These are phyloP conservation scores for Dryas octopetala DNA, from an alignment of 306 rosid genomes.

Conservation along the genomic window DNA sequence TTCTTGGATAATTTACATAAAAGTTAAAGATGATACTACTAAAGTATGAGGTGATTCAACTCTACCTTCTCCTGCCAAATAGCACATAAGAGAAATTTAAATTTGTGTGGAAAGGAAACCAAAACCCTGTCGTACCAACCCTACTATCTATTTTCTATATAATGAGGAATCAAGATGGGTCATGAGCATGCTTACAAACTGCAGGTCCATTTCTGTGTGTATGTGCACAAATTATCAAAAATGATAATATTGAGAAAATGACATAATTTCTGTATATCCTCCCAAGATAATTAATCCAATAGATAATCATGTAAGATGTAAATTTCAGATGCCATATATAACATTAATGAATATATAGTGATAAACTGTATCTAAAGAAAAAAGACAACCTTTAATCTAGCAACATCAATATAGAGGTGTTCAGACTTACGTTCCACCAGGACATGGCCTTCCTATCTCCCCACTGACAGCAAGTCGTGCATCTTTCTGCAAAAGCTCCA, in stretches of 20 bases:
- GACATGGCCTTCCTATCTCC: constrained; percentile 77
- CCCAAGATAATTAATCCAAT: not conserved
- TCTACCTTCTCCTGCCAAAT: not conserved
- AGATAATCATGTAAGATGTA: not conserved
- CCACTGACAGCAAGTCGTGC: constrained; percentile 84
- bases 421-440: constrained; percentile 82
- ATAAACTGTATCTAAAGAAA: constrained; percentile 4
- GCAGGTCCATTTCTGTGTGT: not conserved
- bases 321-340: not conserved
- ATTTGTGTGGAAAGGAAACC: not conserved
- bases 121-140: not conserved
- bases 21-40: not conserved
- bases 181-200: constrained; percentile 1
- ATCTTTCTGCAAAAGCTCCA: constrained; percentile 94
- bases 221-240: not conserved
- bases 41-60: constrained; percentile 2
- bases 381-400: constrained; percentile 20
- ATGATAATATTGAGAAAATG: not conserved
- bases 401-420: constrained; percentile 4
- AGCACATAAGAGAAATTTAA: not conserved
- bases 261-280: not conserved
- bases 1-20: not conserved
- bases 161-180: constrained; percentile 2
- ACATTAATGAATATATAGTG: not conserved
- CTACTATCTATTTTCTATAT: not conserved